A percentile compares a stretch with the other conserved stretches of the same genome.
Evolutionary conservation across 2,329 filamentous ascomycete species (phyloP).

Genomic region (Fusarium subglutinans): DNA sequence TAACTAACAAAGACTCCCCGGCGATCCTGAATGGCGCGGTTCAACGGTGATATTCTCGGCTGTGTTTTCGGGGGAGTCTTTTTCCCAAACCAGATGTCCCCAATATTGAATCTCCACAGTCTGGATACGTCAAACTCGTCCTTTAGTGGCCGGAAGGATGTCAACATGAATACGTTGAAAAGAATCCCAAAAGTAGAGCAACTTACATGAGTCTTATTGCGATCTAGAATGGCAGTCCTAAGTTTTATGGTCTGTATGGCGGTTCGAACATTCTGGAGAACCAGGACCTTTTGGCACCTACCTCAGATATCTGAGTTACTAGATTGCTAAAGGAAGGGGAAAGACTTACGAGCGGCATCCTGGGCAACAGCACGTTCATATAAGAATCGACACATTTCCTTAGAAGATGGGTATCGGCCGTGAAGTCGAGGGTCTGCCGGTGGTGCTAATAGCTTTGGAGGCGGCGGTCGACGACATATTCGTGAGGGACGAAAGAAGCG

Average conservation of each 20-base stretch:
- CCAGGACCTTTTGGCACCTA: background rate
- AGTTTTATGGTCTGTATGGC: background rate
- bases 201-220: background rate
- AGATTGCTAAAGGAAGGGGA: background rate
- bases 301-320: background rate
- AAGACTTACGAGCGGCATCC: background rate
- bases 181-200: no score
- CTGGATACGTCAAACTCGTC: no score
- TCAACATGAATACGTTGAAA: background rate
- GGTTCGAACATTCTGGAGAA: background rate
- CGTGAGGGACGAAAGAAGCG: background rate
- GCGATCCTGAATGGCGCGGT: conserved; percentile 36
- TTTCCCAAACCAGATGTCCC: background rate
- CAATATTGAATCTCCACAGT: background rate
- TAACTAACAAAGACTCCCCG: background rate
- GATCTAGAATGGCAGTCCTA: background rate
- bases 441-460: background rate
- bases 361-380: background rate
- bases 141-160: background rate
- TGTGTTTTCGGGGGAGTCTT: conserved; percentile 37
- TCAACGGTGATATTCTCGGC: conserved; percentile 37
- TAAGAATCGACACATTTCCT: background rate
- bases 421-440: background rate
- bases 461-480: background rate
- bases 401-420: background rate